Percentiles rank a stretch among this genome's conserved stretches.
Conservation (phyloP, 2,329 filamentous ascomycete species). For the Penicillium occitanis region DNA sequence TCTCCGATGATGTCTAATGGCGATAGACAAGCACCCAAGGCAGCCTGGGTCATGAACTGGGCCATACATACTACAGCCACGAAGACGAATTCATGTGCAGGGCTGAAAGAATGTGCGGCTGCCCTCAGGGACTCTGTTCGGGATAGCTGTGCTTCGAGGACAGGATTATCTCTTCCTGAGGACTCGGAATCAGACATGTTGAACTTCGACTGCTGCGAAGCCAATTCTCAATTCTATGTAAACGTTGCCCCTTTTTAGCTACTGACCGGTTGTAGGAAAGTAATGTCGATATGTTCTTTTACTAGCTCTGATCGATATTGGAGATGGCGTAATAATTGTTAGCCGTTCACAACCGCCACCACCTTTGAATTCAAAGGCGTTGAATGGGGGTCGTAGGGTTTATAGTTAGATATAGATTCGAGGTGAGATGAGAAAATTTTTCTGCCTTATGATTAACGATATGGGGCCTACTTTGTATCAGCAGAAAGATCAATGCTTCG, state of each 20-base stretch:
- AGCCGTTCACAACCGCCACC: no score
- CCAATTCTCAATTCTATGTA: neutral
- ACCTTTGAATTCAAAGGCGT: neutral
- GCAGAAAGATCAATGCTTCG: neutral
- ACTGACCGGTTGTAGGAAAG: neutral
- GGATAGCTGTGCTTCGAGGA: conserved; percentile 17
- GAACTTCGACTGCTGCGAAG: neutral
- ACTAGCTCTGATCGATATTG: neutral
- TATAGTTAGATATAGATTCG: neutral
- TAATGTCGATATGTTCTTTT: neutral
- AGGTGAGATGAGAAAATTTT: neutral
- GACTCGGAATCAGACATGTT: conserved; percentile 5
- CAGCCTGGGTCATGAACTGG: conserved; percentile 49
- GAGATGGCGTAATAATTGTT: neutral
- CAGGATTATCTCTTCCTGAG: neutral
- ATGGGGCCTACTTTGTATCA: neutral
- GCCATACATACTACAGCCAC: conserved; percentile 38
- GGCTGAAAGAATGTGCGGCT: conserved; percentile 16
- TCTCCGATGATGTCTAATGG: conserved; percentile 51
- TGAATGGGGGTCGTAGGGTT: neutral
- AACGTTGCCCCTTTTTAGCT: neutral
- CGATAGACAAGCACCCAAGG: conserved; percentile 51
- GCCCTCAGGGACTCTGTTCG: conserved; percentile 17
- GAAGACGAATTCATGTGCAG: conserved; percentile 34
- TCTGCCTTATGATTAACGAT: conserved; percentile 7